Conservation (phyloP, 2,329 filamentous ascomycete species). For the Hypoxylon sp. region DNA sequence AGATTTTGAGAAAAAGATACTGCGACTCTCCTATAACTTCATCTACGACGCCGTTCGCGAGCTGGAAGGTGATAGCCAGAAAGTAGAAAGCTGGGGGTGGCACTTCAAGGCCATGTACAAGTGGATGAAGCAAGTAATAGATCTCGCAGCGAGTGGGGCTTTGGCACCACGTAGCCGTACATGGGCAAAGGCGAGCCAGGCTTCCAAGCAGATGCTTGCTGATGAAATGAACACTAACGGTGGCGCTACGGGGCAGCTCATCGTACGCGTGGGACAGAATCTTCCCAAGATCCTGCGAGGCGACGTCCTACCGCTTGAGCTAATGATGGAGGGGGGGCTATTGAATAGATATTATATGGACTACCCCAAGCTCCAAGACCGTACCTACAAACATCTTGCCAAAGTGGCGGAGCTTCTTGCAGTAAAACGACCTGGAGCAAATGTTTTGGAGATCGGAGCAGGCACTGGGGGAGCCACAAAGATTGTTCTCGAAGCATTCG, state of each 20-base stretch:
- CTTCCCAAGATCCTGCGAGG: not conserved
- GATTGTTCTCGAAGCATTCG: not conserved
- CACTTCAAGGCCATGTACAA: slow-evolving; percentile 1
- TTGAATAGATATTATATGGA: not conserved
- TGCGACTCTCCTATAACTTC: not conserved
- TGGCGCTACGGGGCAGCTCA: not conserved
- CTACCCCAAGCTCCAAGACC: not conserved
- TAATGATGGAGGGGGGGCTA: not conserved
- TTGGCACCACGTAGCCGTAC: not conserved
- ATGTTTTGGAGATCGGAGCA: not conserved
- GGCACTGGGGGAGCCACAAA: not conserved
- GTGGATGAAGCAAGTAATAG: not conserved
- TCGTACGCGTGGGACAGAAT: not conserved
- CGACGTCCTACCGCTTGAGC: not conserved
- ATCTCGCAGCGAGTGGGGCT: not conserved
- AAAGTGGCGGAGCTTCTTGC: not conserved
- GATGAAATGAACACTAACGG: not conserved
- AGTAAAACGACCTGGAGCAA: not conserved
- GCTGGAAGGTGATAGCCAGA: not conserved
- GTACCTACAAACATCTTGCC: not conserved
- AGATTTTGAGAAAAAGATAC: not conserved
- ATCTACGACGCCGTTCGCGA: not conserved
- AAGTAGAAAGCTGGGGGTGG: not conserved
- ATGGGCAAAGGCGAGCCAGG: not conserved
- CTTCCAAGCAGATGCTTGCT: not conserved